Base-by-base conservation (phyloP, 2,329 filamentous ascomycete species). In the Thielaviopsis musarum region DNA sequence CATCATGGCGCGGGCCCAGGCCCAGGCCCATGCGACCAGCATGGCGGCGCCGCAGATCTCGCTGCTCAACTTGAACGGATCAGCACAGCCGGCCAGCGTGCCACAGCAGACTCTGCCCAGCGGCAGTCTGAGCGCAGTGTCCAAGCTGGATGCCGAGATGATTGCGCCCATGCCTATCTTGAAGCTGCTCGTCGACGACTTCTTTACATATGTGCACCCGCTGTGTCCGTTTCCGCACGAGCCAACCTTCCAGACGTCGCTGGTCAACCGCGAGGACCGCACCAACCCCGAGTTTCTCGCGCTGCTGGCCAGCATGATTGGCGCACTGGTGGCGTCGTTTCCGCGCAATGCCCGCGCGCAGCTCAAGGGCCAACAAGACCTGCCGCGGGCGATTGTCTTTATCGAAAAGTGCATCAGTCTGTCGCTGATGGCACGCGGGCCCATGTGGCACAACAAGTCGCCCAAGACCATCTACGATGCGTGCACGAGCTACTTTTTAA, bases 181-280 rank as follows among this genome's bases (percentile, higher is more conserved):
- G 57, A 78, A 85, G 65, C 76, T 84, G 1, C 75, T 90, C 17
- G 79, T 91, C 60, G 84, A 90, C 68, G 87, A 91, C 71, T 91
- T 88, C 75, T 91, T 90, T 71, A 88, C 84, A 19, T 89, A 89
- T 68, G 84, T 90, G 58, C 85, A 90, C 65, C 87, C 87, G 1
- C 76, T 91, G 9, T 81, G 80, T 61, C 87, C 87, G 0, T 90
- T 91, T 60, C 87, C 87, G 0, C 87, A 91, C 69, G 85, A 90
- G 67, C 85, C 85, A 0, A 86, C 84, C 3, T 90, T 91, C 68
- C 79, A 85, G 22, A 78, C 82, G 62, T 82, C 82, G 1, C 87
- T 88, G 68, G 76, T 76, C 7, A 77, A 77, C 59, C 77, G 86
- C 38, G 80, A 87, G 66, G 85, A 89, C 67, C 75, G 82, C 57